Conservation (phyloP, 345 rosid species). For the Rhodamnia argentea region DNA sequence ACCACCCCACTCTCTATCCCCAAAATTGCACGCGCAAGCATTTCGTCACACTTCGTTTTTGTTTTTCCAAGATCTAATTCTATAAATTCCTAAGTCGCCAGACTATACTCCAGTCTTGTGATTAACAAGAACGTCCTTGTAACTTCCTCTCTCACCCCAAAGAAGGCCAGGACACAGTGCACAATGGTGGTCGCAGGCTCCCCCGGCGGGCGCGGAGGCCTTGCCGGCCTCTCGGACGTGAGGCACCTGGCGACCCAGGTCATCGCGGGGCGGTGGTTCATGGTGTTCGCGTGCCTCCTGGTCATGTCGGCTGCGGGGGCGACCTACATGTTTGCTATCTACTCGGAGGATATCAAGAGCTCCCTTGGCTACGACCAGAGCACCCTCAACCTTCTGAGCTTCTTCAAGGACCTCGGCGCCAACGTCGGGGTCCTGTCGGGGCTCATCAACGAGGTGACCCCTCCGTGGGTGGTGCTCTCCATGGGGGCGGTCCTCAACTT, state of each 20-base stretch:
- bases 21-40: background rate
- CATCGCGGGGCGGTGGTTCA: constrained; percentile 46
- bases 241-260: constrained; percentile 23
- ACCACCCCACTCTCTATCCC: background rate
- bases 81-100: background rate
- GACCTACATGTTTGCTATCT: constrained; percentile 50
- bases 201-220: background rate
- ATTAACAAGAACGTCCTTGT: background rate
- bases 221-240: constrained; percentile 2
- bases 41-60: background rate
- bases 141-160: background rate
- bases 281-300: constrained; percentile 41
- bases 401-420: constrained; percentile 55
- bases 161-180: background rate
- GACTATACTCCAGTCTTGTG: background rate
- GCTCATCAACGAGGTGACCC: constrained; percentile 51
- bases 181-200: constrained; percentile 12
- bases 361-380: constrained; percentile 47
- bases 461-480: constrained; percentile 58
- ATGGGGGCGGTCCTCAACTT: constrained; percentile 45
- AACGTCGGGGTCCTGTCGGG: constrained; percentile 51
- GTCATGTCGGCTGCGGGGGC: constrained; percentile 60
- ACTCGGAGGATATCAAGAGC: constrained; percentile 27
- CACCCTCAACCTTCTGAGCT: constrained; percentile 47
- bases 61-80: background rate